Base-by-base conservation (phyloP, 768 basidiomycete species). In the Leucosporidium yakuticum region DNA sequence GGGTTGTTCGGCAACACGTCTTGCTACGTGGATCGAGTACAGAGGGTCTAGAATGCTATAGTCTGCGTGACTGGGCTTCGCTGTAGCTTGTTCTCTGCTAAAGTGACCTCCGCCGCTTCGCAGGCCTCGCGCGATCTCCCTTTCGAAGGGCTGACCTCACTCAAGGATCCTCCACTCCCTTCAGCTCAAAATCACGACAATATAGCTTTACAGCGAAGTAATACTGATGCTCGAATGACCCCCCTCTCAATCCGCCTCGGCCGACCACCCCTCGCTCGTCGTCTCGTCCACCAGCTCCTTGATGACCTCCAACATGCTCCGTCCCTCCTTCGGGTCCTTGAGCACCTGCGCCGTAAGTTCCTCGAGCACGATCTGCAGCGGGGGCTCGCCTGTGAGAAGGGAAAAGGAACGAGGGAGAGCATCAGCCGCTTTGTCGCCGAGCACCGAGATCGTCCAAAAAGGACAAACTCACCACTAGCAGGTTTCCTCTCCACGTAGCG, bases 241-340 rank as follows among this genome's bases (percentile, higher is more conserved):
- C 4, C 27, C 25, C 21, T 29, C 25, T 29, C 17, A 25, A 27
- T 1, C 19, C 29, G 8, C 44, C 8, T 48, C 48, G 11, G 36
- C 15, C 6, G 4, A 12, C 62, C 62, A 62, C 7, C 51, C 62
- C 11, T n/a, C 15, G 50, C 7, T 19, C 15, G 39, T 54, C 50
- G 62, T 62, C 50, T 62, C 51, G 19, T 62, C 62, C 19, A 62
- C 62, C 51, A 62, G 19, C 25, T 20, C 34, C 14, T 51, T 23
- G 2, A 62, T 51, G 8, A 54, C 62, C 50, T 50, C 29, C 25
- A 36, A 34, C 11, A 54, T 17, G 17, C 32, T 54, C 62, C 25
- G 8, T 7, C 25, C 36, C 25, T 9, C 15, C 3, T 32, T 50
- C 15, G 6, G n/a, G 14, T 20, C 4, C 29, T 32, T n/a, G 29